Evolutionary conservation across 495 filamentous ascomycete species (phyloP), one percentile per base, ranked within the genome.

Genomic region (Poronia punctata): DNA sequence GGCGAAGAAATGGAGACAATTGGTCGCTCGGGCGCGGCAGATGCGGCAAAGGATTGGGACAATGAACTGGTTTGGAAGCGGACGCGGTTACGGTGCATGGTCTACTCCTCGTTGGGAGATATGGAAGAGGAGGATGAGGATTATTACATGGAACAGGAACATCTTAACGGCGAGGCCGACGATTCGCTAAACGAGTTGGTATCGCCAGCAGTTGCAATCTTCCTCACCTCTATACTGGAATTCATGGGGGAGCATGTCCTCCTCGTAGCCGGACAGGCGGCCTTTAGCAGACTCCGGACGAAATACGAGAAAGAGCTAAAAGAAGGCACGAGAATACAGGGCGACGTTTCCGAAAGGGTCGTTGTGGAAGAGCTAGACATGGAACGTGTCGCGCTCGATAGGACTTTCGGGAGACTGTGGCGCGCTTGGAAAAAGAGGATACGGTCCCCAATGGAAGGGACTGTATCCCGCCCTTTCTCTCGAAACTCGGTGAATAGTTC

Each of bases 101-200:
- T 97, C 12, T 97, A 97, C 58, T 97, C 87, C 5, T 88, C 88
- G 8, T 66, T 99, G 10, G 93, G 93, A 17, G 92, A 99, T 52
- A 79, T 99, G 75, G 93, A 99, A 60, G 89, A 95, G 64, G 87
- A 96, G 50, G 93, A 97, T 37, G 92, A 98, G 57, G 88, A 95
- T 54, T 79, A 78, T 47, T 86, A 80, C 49, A 83, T 88, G 50
- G 72, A 82, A 32, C 73, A 82, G 49, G 84, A 88, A 23, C 72
- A 80, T 28, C 69, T 84, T 4, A 70, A 76, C 8, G 71, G 76
- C 25, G 67, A 48, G 43, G 66, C 50, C 21, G 72, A 71, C 25
- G 74, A 80, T 31, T 72, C 79, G 28, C 33, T 58, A 12, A 55
- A 60, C 15, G 86, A 83, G 18, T 74, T 85, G 29, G 84, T 96